Evolutionary conservation across 345 rosid species (phyloP), one percentile per base, ranked within the genome.

Genomic region (Tarenaya hassleriana): DNA sequence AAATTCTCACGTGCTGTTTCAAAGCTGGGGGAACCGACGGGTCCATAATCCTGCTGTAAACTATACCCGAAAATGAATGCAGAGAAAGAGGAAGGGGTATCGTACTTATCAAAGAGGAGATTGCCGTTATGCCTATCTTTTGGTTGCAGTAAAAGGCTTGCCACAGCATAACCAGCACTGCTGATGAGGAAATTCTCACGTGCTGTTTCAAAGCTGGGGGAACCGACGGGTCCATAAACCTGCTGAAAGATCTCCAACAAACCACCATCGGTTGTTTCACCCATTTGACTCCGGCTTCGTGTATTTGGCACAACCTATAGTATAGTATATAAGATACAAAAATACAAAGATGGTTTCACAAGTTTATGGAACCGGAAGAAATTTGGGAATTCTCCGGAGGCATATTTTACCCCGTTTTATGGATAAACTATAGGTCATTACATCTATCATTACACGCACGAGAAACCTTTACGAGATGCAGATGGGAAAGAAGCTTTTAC

Each of bases 61-160:
- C n/a, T n/a, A n/a, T n/a, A n/a, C n/a, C n/a, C n/a, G n/a, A n/a
- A n/a, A n/a, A n/a, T n/a, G n/a, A n/a, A n/a, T n/a, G n/a, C n/a
- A n/a, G n/a, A n/a, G n/a, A n/a, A n/a, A n/a, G n/a, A n/a, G n/a
- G n/a, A n/a, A n/a, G n/a, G n/a, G n/a, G n/a, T 58, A 34, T 10
- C 74, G 16, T 84, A 94, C 99, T 60, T 74, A 64, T 94, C 97
- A 60, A 94, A 94, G 49, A 94, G 97, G 70, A 94, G 97, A 79
- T 94, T 94, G 55, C 95, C 99, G 38, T 94, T 94, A 78, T 94
- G 97, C 65, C 99, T 80, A 72, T 94, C 99, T 77, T 94, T 94
- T 1, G 99, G 99, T 61, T 94, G 97, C 50, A 94, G 97, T 58
- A 94, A 63, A 48, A 94, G 95, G 66, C 97, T 94, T 3, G 95